Percentiles rank a stretch among this genome's conserved stretches.
Conservation (phyloP, 176 grass and related monocot species). For the Musa schizocarpa region DNA sequence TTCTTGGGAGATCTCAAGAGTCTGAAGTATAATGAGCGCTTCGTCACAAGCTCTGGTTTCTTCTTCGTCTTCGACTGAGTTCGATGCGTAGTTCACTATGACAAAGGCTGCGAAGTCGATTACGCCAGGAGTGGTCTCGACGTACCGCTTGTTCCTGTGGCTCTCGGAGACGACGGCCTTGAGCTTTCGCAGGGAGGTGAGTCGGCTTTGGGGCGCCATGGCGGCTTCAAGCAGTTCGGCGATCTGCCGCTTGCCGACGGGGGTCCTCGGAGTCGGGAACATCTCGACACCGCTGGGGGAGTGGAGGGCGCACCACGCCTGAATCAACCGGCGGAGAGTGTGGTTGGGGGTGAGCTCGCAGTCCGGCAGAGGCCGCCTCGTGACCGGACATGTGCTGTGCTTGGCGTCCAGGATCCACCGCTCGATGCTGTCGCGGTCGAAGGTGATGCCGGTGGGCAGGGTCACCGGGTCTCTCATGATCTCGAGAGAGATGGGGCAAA, state of each 20-base stretch:
- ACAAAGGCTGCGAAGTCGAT: neutral
- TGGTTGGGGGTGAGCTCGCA: neutral
- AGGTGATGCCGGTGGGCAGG: neutral
- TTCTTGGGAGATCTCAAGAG: conserved; percentile 48
- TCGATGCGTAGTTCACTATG: neutral
- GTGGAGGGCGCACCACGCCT: neutral
- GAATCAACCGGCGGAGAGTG: neutral
- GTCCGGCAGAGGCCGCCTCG: neutral
- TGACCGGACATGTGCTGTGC: neutral
- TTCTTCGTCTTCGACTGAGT: neutral
- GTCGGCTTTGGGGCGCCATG: neutral
- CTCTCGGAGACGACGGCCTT: neutral
- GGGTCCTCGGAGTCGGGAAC: neutral
- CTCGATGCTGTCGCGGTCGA: neutral
- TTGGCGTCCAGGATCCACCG: neutral
- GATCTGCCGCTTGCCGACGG: neutral
- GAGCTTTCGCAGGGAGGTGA: neutral
- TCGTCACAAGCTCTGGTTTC: conserved; percentile 32
- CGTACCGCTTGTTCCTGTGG: neutral
- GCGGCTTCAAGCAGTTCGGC: neutral
- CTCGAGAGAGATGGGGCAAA: neutral
- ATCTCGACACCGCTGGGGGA: neutral
- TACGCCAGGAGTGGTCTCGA: neutral
- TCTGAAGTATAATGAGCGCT: conserved; percentile 45
- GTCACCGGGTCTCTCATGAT: neutral